Base-by-base conservation (phyloP, 2,329 filamentous ascomycete species). In the Teratosphaeria viscida region DNA sequence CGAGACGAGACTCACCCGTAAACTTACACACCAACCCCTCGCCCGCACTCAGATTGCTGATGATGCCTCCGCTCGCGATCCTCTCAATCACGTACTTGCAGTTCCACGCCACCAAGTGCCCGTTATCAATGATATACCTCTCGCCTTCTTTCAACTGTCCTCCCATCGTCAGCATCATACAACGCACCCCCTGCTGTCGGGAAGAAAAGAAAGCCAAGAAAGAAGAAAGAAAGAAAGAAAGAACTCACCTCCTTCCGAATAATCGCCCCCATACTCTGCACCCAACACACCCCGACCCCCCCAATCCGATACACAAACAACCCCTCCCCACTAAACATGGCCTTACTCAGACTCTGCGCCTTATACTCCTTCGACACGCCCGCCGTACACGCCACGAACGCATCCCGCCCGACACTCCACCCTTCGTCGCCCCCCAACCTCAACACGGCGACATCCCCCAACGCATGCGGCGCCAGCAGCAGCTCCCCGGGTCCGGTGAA, bases 51-150 rank as follows among this genome's bases (percentile, higher is more conserved):
- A 96, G 74, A 10, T 87, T 56, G 32, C 34, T 92, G n/a, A 99
- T 87, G 63, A 99, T 85, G 43, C 94, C 94, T 2, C 94, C 94
- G 2, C 89, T 94, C 0, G 92, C 86, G 3, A 95, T 88, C 16
- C 94, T 86, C 76, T 96, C 91, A 63, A 99, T 85, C 4, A 89
- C 82, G 69, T 97, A 99, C 70, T 95, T 90, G 70, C 89, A 92
- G 72, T 96, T 96, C 94, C 94, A 99, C 0, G 94, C 92, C 0
- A 97, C 91, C 0, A 97, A 80, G 67, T 97, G 91, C 2, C 67
- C 68, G 52, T 72, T 72, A 57, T 72, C 92, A 1, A 97, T 90
- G 55, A 68, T 67, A 55, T 68, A 97, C 66, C 87, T 88, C 72
- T 97, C 92, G 10, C 87, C 87, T 12, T 81, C 78, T 67, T 75